Conservation (phyloP, 2,329 filamentous ascomycete species). For the Fusarium vanettenii region DNA sequence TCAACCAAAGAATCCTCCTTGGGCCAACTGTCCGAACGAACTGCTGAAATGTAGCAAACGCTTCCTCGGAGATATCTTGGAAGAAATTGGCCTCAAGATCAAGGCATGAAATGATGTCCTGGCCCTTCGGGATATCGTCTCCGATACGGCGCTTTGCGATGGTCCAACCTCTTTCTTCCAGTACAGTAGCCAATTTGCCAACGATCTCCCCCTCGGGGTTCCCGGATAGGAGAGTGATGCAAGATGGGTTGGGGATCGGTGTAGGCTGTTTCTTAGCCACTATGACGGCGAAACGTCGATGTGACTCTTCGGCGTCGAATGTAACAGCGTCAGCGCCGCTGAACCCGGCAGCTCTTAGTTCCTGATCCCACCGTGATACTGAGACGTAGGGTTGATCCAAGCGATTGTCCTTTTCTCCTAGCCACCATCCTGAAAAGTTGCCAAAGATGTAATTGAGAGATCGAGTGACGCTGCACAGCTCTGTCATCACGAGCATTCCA, state of each 20-base stretch:
- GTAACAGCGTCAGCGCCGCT: slow-evolving; percentile 6
- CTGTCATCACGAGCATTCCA: slow-evolving; percentile 44
- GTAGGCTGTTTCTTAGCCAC: slow-evolving; percentile 4
- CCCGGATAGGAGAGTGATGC: neutral
- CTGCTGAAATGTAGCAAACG: neutral
- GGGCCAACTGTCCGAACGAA: neutral
- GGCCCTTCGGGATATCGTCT: neutral
- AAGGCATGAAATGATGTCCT: slow-evolving; percentile 4
- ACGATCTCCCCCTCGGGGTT: neutral
- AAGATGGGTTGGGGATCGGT: neutral
- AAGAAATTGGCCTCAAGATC: slow-evolving; percentile 19
- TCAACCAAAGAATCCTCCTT: neutral
- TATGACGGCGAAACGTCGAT: slow-evolving; percentile 6
- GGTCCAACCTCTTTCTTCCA: neutral
- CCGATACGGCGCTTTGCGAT: neutral
- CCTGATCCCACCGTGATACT: slow-evolving; percentile 10
- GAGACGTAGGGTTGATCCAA: slow-evolving; percentile 11
- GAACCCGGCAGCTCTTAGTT: neutral
- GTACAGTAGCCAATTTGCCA: neutral
- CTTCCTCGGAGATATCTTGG: neutral
- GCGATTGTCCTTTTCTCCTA: slow-evolving; percentile 7
- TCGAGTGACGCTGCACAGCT: slow-evolving; percentile 30
- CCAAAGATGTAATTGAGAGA: slow-evolving; percentile 41
- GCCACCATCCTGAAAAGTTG: slow-evolving; percentile 49
- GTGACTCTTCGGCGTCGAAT: slow-evolving; percentile 13